Conservation (phyloP, 371 early-diverging fungal genomes). For the Dipsacomyces acuminosporus region DNA sequence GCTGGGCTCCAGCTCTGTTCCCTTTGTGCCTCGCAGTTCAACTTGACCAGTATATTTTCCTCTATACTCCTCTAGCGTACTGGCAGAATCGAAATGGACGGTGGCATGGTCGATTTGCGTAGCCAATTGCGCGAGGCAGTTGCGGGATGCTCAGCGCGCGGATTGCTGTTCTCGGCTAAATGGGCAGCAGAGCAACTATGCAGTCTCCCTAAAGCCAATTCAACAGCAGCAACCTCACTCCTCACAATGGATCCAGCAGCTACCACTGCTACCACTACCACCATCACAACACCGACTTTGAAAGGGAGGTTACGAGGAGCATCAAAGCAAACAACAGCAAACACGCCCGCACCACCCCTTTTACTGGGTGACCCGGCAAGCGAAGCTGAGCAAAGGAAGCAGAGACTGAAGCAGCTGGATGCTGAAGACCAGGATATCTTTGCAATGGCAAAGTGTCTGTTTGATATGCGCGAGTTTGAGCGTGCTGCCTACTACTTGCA, state of each 20-base stretch:
- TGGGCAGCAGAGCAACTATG: constrained; percentile 72
- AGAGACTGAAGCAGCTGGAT: constrained; percentile 25
- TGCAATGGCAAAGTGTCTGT: constrained; percentile 64
- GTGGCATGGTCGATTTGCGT: constrained; percentile 11
- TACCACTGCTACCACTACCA: neutral
- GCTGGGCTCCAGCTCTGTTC: no score
- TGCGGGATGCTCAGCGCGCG: constrained; percentile 62
- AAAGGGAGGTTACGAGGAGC: constrained; percentile 31
- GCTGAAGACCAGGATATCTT: constrained; percentile 53
- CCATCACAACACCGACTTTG: constrained; percentile 8
- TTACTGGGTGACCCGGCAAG: no score
- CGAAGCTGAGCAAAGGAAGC: constrained; percentile 1
- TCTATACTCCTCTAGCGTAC: no score
- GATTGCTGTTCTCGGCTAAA: constrained; percentile 62
- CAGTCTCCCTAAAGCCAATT: constrained; percentile 49
- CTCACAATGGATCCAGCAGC: constrained; percentile 2
- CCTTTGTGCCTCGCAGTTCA: no score
- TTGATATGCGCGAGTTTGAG: constrained; percentile 68
- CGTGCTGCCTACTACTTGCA: constrained; percentile 54
- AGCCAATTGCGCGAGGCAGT: constrained; percentile 52
- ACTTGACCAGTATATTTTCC: no score
- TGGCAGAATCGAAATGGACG: no score
- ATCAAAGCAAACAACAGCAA: constrained; percentile 7
- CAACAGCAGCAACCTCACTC: constrained; percentile 2
- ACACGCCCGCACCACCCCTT: no score